Base-by-base conservation (phyloP, 2,329 filamentous ascomycete genomes). In the Neonectria ditissima region DNA sequence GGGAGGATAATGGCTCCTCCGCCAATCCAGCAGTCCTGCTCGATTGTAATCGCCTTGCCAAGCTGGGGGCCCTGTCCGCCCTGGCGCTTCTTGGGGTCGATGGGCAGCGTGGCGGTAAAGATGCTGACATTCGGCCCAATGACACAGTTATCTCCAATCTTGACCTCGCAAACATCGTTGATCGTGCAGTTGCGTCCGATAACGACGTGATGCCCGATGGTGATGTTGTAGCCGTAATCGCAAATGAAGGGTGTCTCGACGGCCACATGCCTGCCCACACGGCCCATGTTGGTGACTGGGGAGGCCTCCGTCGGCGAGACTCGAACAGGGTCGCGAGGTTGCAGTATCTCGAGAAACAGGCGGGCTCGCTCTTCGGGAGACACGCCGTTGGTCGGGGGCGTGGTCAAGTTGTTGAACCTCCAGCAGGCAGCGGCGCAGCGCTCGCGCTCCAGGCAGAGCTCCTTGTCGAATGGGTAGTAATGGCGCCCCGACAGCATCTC, bases 191-290 rank as follows among this genome's bases (percentile, higher is more conserved):
- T 92, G 59, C 92, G 87, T 18, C 91, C 92, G 69, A 99, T 92
- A 59, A 90, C 87, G 3, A 97, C 93, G 67, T 96, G 90, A 70
- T 94, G 91, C 13, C 92, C 94, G 69, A 99, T 92, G 51, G 87
- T 87, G 72, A 98, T 91, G 77, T 99, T 98, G 81, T 97, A 98
- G 1, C 96, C 96, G 74, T 97, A 97, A 74, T 97, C 94, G 76
- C 95, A 97, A 50, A 86, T 90, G 77, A 99, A 98, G 0, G 95
- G 95, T 3, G 92, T 89, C 73, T 97, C 93, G 26, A 99, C 91
- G 44, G 90, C 84, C 5, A 92, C 91, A 59, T 91, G 88, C 16
- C 89, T 86, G n/a, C 93, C 93, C 5, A 96, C 86, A 24, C 83
- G 86, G 59, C 87, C 92, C 59, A 82, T 75, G 70, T 86, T 84